phyloP scores from a whole-genome alignment of 208 protist species.

The Leishmania martiniquensis region DNA sequence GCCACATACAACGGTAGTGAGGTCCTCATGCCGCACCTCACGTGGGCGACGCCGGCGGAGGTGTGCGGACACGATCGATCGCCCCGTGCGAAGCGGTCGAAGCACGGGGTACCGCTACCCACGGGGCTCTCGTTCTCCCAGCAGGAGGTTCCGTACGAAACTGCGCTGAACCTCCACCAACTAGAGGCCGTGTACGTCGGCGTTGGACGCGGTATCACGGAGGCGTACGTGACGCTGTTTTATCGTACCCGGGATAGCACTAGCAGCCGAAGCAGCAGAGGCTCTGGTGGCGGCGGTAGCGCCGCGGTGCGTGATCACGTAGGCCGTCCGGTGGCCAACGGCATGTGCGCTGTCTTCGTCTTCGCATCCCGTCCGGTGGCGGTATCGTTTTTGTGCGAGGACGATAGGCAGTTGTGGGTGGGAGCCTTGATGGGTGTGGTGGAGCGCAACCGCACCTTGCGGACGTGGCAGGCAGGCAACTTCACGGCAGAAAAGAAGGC shows the following conservation, averaged over 20 bases:
- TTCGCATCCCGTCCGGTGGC: slow-evolving; percentile 55
- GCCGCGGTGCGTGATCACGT: slow-evolving; percentile 43
- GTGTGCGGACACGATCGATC: slow-evolving; percentile 5
- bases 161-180: slow-evolving; percentile 47
- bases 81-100: slow-evolving; percentile 1
- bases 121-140: slow-evolving; percentile 30
- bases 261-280: background rate
- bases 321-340: slow-evolving; percentile 30
- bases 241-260: background rate
- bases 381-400: slow-evolving; percentile 64
- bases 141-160: slow-evolving; percentile 33
- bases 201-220: slow-evolving; percentile 18
- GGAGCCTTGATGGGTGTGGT: slow-evolving; percentile 75
- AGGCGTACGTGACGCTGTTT: slow-evolving; percentile 20
- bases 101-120: slow-evolving; percentile 24
- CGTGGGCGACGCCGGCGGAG: slow-evolving; percentile 38
- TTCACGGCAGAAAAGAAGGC: background rate
- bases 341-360: slow-evolving; percentile 61
- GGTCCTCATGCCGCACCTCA: slow-evolving; percentile 73
- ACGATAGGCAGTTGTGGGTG: slow-evolving; percentile 66
- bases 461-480: background rate
- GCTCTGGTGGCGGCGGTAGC: background rate
- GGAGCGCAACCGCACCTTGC: slow-evolving; percentile 55
- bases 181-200: slow-evolving; percentile 57
- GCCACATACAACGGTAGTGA: slow-evolving; percentile 32